Evolutionary conservation across 345 rosid species (phyloP), one percentile per base, ranked within the genome.

Genomic region (Brassica juncea): DNA sequence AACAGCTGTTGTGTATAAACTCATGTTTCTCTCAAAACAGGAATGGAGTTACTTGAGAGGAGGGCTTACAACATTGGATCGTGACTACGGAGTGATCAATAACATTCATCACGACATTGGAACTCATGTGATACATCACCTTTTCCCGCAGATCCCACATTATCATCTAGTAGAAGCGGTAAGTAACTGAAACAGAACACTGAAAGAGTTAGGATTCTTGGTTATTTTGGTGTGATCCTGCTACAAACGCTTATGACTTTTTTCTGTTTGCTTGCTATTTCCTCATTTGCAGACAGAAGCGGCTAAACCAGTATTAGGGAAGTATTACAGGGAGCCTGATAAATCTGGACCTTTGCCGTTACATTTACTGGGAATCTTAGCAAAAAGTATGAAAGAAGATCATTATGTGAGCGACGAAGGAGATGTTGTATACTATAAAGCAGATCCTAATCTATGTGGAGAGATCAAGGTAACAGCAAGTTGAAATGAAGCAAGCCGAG

Each of bases 111-210:
- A 94, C 60, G 98, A 94, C 68, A 94, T 94, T 23, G 98, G 98
- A 62, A 94, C 98, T 25, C 98, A 94, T 84, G 98, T 94, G 66
- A 82, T 94, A 54, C 98, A 94, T 77, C 97, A 92, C 73, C 91
- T 92, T 64, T 94, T 94, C 87, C 98, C 98, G 8, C 98, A 94
- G 79, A 94, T 94, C 86, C 98, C 98, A 30, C 98, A 94, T 81
- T 94, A 94, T 65, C 91, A 92, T 82, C 86, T 94, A 65, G 72
- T 90, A 15, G 98, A 94, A 87, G 98, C 98, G 2, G 98, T 94
- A 59, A 86, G 88, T 75, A 35, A 66, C 4, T n/a, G 32, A 66
- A 15, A 32, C 72, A 2, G 10, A 34, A 75, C 6, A 66, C 55
- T 3, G n/a, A 21, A 42, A 28, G 30, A 63, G 28, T 62, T 28